Percentiles rank a stretch among this genome's conserved stretches.
These are phyloP conservation scores for Blastobotrys muscicola DNA, from an alignment of 805 yeast genomes.

Conservation along the genomic window DNA sequence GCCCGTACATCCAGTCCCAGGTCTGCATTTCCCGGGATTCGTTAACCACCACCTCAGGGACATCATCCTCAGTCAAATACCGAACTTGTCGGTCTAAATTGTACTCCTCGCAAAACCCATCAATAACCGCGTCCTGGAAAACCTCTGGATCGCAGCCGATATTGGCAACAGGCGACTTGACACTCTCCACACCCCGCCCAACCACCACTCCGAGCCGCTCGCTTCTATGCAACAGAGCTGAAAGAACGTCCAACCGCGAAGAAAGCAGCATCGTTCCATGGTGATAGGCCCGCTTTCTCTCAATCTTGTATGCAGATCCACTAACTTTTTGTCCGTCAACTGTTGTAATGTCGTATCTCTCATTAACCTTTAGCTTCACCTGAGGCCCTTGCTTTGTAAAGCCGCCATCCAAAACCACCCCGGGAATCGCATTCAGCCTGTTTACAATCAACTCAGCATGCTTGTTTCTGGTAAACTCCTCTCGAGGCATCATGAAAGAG, in stretches of 20 bases:
- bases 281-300: conserved; percentile 75
- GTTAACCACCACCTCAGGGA: conserved; percentile 11
- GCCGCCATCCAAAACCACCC: conserved; percentile 1
- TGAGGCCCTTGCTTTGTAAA: conserved; percentile 6
- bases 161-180: conserved; percentile 71
- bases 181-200: conserved; percentile 59
- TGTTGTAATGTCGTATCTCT: conserved; percentile 71
- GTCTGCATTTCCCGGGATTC: conserved; percentile 33
- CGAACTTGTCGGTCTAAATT: conserved; percentile 5
- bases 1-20: conserved; percentile 72
- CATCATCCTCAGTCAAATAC: conserved; percentile 4
- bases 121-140: conserved; percentile 37
- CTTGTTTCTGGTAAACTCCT: conserved; percentile 49
- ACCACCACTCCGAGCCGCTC: conserved; percentile 33
- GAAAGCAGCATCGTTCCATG: conserved; percentile 91
- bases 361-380: conserved; percentile 42
- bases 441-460: conserved; percentile 40
- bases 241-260: conserved; percentile 51
- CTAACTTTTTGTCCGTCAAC: conserved; percentile 48
- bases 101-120: conserved; percentile 29
- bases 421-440: conserved; percentile 25
- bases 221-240: conserved; percentile 47
- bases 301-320: conserved; percentile 87
- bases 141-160: conserved; percentile 37
- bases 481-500: conserved; percentile 64